phyloP scores from a whole-genome alignment of 2,329 filamentous ascomycete genomes.

The Calonectria naviculata region DNA sequence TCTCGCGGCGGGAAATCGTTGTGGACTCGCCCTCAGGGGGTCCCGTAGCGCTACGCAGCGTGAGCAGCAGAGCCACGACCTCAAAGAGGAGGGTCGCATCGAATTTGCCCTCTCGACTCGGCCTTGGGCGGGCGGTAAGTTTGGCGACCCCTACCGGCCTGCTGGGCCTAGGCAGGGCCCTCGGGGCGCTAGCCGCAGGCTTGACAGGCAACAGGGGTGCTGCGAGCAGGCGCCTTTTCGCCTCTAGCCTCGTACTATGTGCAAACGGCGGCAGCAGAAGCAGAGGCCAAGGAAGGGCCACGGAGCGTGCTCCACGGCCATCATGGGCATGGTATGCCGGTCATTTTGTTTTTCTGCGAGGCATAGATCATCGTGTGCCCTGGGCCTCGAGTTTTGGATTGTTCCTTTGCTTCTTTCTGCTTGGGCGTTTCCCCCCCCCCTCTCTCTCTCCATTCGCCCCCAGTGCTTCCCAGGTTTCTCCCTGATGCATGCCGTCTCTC shows the following conservation, averaged over 20 bases:
- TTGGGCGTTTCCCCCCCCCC: too few relatives aligned
- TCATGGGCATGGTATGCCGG: neutral
- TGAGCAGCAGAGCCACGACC: neutral
- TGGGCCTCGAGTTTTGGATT: neutral
- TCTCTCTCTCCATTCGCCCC: too few relatives aligned
- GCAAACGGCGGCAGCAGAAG: neutral
- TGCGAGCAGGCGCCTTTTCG: neutral
- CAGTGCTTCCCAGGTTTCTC: too few relatives aligned
- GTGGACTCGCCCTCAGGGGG: neutral
- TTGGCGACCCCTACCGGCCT: neutral
- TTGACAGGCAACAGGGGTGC: neutral
- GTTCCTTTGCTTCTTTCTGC: neutral
- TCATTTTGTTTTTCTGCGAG: neutral
- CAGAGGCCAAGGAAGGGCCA: neutral
- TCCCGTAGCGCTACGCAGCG: too few relatives aligned
- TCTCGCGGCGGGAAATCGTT: neutral
- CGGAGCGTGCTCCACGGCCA: too few relatives aligned
- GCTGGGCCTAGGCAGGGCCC: neutral
- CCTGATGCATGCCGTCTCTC: too few relatives aligned
- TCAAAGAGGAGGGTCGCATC: neutral
- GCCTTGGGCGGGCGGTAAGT: constrained; percentile 3
- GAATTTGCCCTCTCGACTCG: neutral
- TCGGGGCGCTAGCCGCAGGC: neutral
- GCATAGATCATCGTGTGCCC: neutral
- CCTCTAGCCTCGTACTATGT: too few relatives aligned